Base-by-base conservation (phyloP, 805 yeast genomes). In the Cyberlindnera petersonii region DNA sequence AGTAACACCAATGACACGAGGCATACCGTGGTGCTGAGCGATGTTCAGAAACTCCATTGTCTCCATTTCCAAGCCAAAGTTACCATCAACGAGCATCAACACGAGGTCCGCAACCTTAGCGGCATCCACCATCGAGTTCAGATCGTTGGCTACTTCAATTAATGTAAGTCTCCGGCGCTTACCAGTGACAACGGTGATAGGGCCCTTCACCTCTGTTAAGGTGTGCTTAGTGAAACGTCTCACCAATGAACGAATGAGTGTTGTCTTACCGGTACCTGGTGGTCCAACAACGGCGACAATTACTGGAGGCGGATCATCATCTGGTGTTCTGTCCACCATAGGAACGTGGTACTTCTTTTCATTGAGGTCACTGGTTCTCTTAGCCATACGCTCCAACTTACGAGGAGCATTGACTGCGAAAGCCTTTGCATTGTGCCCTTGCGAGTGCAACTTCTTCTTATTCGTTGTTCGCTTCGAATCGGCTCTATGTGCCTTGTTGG, bases 21-120 rank as follows among this genome's bases (percentile, higher is more conserved):
- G 99, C 89, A 93, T 93, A 63, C 98, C 99, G 62, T 93, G 98
- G 58, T 91, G 97, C 53, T 93, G 96, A 4, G 96, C 94, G 49
- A 93, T 76, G 56, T 93, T 94, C 47, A 93, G 71, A 57, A 93
- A 93, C 64, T 93, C 99, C 98, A 93, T 94, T 8, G 98, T 93
- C 64, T 93, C 99, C 99, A 93, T 93, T 68, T 93, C 99, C 43
- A 93, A 79, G 7, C 99, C 99, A 60, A 87, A 93, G 61, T 93
- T 93, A 43, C 98, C 98, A 67, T 93, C 99, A 43, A 93, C 79
- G 73, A 93, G 66, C 44, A 93, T 61, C 34, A 93, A 69, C 9
- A 94, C 95, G 46, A 93, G 70, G 63, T 93, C 99, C 0, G 98
- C 96, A 41, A 89, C 79, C 56, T 93, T 93, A 20, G 98, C 96